Evolutionary conservation across 805 yeast genomes (phyloP).

Genomic region (Soucietia sequanensis): DNA sequence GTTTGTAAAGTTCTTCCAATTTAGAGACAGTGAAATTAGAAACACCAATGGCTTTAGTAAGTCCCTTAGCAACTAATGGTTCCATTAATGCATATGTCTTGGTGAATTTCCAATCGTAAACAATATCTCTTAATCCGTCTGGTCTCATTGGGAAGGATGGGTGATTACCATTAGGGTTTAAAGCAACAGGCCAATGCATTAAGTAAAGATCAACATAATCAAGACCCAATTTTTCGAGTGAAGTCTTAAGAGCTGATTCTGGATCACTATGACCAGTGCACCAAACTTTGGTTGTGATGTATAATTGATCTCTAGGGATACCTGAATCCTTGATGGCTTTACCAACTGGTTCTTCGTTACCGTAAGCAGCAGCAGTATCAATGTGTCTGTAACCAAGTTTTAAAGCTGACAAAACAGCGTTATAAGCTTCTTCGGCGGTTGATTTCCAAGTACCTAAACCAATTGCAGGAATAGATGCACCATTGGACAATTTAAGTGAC

Average conservation of each 20-base stretch:
- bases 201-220: conserved; percentile 73
- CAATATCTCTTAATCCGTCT: conserved; percentile 31
- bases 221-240: conserved; percentile 58
- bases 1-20: conserved; percentile 43
- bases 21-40: conserved; percentile 48
- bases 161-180: conserved; percentile 30
- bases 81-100: conserved; percentile 38
- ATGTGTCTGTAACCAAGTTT: conserved; percentile 66
- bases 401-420: conserved; percentile 54
- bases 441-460: conserved; percentile 74
- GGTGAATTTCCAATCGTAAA: conserved; percentile 14
- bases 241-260: conserved; percentile 48
- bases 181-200: conserved; percentile 68
- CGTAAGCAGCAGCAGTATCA: conserved; percentile 66
- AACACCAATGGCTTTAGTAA: conserved; percentile 54
- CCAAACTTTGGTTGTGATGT: conserved; percentile 67
- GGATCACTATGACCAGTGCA: conserved; percentile 48
- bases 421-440: conserved; percentile 45
- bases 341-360: conserved; percentile 62
- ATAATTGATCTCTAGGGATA: conserved; percentile 58
- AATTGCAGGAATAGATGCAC: conserved; percentile 50
- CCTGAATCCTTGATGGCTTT: conserved; percentile 50
- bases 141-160: conserved; percentile 30
- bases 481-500: conserved; percentile 4
- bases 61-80: conserved; percentile 16